phyloP scores from a whole-genome alignment of 805 yeast species.

The Candida qinlingensis region DNA sequence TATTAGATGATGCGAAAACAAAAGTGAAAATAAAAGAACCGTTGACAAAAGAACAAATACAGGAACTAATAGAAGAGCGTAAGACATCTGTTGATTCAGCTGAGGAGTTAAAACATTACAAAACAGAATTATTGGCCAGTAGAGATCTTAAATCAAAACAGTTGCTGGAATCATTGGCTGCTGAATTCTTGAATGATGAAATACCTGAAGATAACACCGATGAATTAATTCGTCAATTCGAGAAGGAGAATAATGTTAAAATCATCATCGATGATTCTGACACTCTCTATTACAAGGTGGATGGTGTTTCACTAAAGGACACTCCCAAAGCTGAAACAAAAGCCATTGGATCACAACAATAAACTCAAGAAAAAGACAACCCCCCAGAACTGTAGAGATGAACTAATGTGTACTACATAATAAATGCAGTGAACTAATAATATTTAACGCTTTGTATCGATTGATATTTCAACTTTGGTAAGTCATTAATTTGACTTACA shows the following conservation, averaged over 20 bases:
- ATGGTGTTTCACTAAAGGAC: not conserved
- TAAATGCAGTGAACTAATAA: too few species aligned
- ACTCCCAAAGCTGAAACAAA: not conserved
- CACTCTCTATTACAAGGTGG: slow-evolving; percentile 3
- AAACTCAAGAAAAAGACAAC: not conserved
- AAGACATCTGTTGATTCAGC: not conserved
- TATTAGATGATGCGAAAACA: slow-evolving; percentile 16
- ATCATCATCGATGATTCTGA: slow-evolving; percentile 8
- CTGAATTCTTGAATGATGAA: slow-evolving; percentile 16
- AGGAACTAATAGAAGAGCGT: slow-evolving; percentile 8
- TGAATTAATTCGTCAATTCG: slow-evolving; percentile 10
- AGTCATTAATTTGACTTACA: too few species aligned
- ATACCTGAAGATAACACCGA: slow-evolving; percentile 14
- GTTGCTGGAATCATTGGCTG: slow-evolving; percentile 13
- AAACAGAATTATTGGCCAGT: not conserved
- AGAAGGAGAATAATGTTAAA: slow-evolving; percentile 13
- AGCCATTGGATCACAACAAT: too few species aligned
- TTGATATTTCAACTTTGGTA: too few species aligned
- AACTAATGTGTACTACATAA: not conserved
- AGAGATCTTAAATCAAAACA: slow-evolving; percentile 7
- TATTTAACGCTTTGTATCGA: too few species aligned
- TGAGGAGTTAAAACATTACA: slow-evolving; percentile 10
- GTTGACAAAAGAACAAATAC: slow-evolving; percentile 10
- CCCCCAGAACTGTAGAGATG: not conserved
- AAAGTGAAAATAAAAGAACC: not conserved